Evolutionary conservation across 768 basidiomycete genomes (phyloP).

Genomic region (Lentinula edodes): DNA sequence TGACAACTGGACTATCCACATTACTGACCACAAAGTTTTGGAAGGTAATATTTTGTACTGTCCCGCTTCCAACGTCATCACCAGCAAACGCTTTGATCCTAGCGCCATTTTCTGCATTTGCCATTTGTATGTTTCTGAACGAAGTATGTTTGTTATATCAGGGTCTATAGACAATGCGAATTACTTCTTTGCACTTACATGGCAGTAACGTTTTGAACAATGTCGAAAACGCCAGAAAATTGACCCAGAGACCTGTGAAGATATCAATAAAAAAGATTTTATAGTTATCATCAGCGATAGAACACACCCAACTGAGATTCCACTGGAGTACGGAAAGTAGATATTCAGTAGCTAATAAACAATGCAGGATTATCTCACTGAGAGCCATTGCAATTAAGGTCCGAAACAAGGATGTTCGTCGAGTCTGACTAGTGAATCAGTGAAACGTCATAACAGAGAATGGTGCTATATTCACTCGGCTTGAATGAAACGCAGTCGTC

Average conservation of each 20-base stretch:
- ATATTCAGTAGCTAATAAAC: neutral
- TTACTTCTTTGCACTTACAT: conserved; percentile 23
- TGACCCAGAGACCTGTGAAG: conserved; percentile 49
- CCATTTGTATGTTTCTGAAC: conserved; percentile 49
- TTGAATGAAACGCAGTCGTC: conserved; percentile 62
- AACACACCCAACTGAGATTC: conserved; percentile 46
- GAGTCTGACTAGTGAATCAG: conserved; percentile 24
- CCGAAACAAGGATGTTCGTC: conserved; percentile 51
- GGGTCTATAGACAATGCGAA: neutral
- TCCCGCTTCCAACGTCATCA: conserved; percentile 49
- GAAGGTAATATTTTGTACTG: conserved; percentile 54
- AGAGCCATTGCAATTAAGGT: conserved; percentile 55
- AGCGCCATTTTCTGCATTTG: conserved; percentile 60
- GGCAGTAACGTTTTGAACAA: conserved; percentile 55
- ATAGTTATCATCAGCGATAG: neutral
- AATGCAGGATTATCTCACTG: conserved; percentile 31
- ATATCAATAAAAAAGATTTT: neutral
- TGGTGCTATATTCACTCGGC: conserved; percentile 28
- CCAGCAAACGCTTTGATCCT: conserved; percentile 69
- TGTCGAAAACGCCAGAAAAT: conserved; percentile 47
- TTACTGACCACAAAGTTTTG: conserved; percentile 44
- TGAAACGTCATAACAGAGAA: neutral
- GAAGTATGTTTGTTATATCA: neutral
- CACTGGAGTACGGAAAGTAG: conserved; percentile 23
- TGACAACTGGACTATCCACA: conserved; percentile 55